A percentile compares a stretch with the other conserved stretches of the same genome.
These are phyloP conservation scores for Suhomyces kunorum DNA, from an alignment of 1,139 yeast species.

Conservation along the genomic window DNA sequence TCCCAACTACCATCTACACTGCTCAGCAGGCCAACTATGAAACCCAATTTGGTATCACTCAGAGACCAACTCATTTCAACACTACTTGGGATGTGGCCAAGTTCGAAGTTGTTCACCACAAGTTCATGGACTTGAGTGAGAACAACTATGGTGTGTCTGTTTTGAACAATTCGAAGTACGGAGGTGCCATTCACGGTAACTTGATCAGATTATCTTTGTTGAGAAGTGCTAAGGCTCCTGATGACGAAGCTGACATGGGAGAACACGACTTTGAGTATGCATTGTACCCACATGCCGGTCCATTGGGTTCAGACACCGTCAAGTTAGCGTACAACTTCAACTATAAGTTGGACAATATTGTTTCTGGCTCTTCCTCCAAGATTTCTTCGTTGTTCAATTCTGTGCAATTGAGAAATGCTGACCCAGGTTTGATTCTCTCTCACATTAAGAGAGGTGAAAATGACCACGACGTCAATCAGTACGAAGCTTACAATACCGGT, in stretches of 20 bases:
- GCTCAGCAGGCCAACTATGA: slow-evolving; percentile 79
- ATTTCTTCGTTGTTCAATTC: slow-evolving; percentile 25
- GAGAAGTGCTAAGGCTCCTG: slow-evolving; percentile 89
- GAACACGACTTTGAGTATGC: slow-evolving; percentile 81
- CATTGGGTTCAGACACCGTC: slow-evolving; percentile 63
- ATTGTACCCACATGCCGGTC: slow-evolving; percentile 75
- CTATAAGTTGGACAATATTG: slow-evolving; percentile 42
- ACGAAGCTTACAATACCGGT: slow-evolving; percentile 14
- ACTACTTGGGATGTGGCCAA: slow-evolving; percentile 96
- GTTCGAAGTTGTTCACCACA: slow-evolving; percentile 93
- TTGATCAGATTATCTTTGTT: slow-evolving; percentile 78
- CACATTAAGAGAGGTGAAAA: slow-evolving; percentile 88
- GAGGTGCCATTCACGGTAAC: slow-evolving; percentile 89
- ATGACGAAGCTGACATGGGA: slow-evolving; percentile 93
- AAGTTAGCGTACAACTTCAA: slow-evolving; percentile 80
- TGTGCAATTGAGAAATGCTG: slow-evolving; percentile 51
- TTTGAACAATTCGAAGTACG: slow-evolving; percentile 84
- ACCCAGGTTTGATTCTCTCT: slow-evolving; percentile 63
- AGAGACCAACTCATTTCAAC: slow-evolving; percentile 90
- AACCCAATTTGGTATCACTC: slow-evolving; percentile 89
- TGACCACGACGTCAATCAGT: slow-evolving; percentile 57
- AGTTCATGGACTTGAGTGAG: slow-evolving; percentile 90
- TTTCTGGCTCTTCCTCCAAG: slow-evolving; percentile 23
- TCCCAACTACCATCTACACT: slow-evolving; percentile 79
- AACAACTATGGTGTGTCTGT: slow-evolving; percentile 84